Percentiles rank a stretch among this genome's conserved stretches.
phyloP scores from a whole-genome alignment of 140 eudicot species.

The Stevia rebaudiana region DNA sequence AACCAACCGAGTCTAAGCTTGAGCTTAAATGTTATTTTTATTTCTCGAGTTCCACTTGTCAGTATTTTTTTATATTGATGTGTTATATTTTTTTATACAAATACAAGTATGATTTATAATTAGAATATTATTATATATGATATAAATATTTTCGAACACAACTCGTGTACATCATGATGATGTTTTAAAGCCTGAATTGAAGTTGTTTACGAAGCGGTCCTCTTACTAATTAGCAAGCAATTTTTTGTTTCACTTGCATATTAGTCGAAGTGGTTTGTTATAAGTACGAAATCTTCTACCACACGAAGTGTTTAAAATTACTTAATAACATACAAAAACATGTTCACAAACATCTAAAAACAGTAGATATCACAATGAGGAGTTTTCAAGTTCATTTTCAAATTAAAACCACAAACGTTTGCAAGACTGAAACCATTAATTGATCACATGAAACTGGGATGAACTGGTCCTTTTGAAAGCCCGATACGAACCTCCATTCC shows the following conservation, averaged over 20 bases:
- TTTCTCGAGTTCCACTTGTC: no score
- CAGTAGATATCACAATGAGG: slow-evolving; percentile 13
- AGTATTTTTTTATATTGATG: no score
- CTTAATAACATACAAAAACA: background rate
- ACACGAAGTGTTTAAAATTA: background rate
- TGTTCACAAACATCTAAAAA: slow-evolving; percentile 22
- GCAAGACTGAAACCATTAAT: slow-evolving; percentile 20
- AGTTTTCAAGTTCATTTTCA: slow-evolving; percentile 22
- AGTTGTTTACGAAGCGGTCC: no score
- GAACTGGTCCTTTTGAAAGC: slow-evolving; percentile 78
- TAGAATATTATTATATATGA: no score
- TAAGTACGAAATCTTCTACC: background rate
- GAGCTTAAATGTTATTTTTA: no score
- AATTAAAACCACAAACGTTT: slow-evolving; percentile 23
- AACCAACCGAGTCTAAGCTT: no score
- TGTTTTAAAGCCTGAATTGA: no score
- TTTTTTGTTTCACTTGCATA: background rate
- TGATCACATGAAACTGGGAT: slow-evolving; percentile 70
- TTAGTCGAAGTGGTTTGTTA: background rate
- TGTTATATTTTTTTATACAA: no score
- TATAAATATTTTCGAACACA: no score
- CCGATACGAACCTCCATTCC: slow-evolving; percentile 94
- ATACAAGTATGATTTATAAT: no score
- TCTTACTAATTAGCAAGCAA: no score
- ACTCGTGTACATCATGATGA: no score